A percentile compares a stretch with the other conserved stretches of the same genome.
These are phyloP conservation scores for Elsinoe perseae DNA, from an alignment of 2,329 filamentous ascomycete species.

Conservation along the genomic window DNA sequence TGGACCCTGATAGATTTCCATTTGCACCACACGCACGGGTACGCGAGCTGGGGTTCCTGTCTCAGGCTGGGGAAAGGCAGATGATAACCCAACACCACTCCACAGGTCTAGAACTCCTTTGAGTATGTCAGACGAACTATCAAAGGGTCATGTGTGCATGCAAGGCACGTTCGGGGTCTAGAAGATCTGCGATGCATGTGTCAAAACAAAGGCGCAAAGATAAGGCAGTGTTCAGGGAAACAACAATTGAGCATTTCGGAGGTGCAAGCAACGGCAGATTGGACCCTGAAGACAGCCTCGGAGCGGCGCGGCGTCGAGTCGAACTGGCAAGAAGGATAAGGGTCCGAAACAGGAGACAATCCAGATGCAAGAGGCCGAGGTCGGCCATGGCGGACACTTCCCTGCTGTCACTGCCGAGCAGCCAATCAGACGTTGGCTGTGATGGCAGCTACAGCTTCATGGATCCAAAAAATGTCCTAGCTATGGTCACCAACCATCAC, in stretches of 20 bases:
- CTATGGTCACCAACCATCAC: background rate
- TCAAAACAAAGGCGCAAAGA: conserved; percentile 9
- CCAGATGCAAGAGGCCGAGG: background rate
- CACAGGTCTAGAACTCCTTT: background rate
- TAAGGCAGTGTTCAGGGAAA: conserved; percentile 4
- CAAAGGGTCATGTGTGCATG: background rate
- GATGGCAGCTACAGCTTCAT: conserved; percentile 1
- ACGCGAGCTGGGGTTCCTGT: conserved; percentile 2
- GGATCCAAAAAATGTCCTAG: conserved; percentile 6
- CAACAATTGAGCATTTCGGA: background rate
- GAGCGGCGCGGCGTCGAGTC: background rate
- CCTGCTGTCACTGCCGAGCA: background rate
- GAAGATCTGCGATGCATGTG: background rate
- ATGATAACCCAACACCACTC: background rate
- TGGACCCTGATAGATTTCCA: background rate
- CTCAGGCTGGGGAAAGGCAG: conserved; percentile 12
- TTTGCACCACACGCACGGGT: background rate
- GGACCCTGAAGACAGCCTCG: background rate
- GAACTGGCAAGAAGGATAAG: background rate
- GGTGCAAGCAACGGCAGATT: background rate
- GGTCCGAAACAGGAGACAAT: background rate
- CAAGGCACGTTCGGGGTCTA: background rate
- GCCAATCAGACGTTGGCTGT: background rate
- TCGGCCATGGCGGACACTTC: background rate
- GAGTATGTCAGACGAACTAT: background rate